Base-by-base conservation (phyloP, 805 yeast species). In the Blastobotrys terrestris region DNA sequence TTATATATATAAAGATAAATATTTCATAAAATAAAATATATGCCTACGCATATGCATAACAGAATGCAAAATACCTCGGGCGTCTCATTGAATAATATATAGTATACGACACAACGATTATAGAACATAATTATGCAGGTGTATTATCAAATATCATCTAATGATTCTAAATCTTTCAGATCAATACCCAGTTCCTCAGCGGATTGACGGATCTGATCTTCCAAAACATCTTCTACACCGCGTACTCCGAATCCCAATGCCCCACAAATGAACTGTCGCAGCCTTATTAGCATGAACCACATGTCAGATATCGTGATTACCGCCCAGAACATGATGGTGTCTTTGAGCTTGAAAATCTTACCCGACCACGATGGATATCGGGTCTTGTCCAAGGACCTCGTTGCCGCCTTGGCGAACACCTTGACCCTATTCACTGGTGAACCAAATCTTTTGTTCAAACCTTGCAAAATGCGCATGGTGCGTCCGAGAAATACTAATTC, bases 341-440 rank as follows among this genome's bases (percentile, higher is more conserved):
- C 48, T 35, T 47, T n/a, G 56, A 55, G 35, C 35, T 26, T 26
- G 35, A 26, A 26, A 26, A 26, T 11, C 35, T 26, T 26, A 6
- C 35, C 35, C 11, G 35, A 26, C 35, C 48, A 20, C 4, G 39
- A 8, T 14, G 55, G 19, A 16, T 20, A n/a, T 7, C 40, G 14
- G 15, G 31, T 7, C 46, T 8, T 19, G 21, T 42, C 39, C 31
- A 53, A 45, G 6, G 59, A 52, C 2, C 46, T 35, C 22, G 68
- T 58, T 0, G 88, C 87, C 59, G 79, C 81, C 14, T 71, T 67
- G 0, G 87, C 86, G 51, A 86, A 71, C 26, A 83, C 63, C 53
- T 81, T 82, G 58, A 86, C 68, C 53, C 94, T 73, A 64, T 86
- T 86, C n/a, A 85, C 84, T 0, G 91, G 92, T 14, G 88, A 78